These are phyloP conservation scores for Suhomyces ambrosiae DNA, from an alignment of 1,139 yeast genomes.

Conservation along the genomic window DNA sequence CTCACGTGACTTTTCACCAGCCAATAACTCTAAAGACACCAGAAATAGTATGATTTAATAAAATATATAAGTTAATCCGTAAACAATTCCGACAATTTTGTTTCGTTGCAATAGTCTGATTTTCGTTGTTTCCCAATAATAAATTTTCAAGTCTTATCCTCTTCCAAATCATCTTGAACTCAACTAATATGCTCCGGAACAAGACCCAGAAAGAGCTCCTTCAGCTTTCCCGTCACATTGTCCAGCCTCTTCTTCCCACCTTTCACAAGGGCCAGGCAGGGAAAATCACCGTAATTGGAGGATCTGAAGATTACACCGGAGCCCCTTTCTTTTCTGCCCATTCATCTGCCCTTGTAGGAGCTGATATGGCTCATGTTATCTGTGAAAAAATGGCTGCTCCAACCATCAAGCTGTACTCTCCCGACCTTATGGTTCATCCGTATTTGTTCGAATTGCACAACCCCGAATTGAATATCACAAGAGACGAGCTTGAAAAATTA, in stretches of 20 bases:
- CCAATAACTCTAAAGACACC: no score
- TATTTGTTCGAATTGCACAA: slow-evolving; percentile 51
- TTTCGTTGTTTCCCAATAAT: no score
- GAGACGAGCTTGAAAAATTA: slow-evolving; percentile 21
- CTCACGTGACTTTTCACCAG: neutral
- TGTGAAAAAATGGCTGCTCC: slow-evolving; percentile 80
- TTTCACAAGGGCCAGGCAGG: slow-evolving; percentile 96
- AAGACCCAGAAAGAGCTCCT: slow-evolving; percentile 51
- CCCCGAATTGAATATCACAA: slow-evolving; percentile 17
- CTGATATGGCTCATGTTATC: slow-evolving; percentile 84
- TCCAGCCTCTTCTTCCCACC: slow-evolving; percentile 74
- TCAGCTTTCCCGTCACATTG: slow-evolving; percentile 49
- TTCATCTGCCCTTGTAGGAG: slow-evolving; percentile 82
- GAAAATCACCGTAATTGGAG: slow-evolving; percentile 84
- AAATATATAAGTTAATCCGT: no score
- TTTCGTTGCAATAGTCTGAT: no score
- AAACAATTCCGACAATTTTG: neutral
- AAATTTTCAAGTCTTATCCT: no score
- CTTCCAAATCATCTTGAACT: no score
- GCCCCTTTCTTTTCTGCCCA: slow-evolving; percentile 92
- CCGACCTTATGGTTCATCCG: slow-evolving; percentile 96
- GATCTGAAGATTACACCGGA: slow-evolving; percentile 94
- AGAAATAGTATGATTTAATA: no score
- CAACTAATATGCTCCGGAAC: slow-evolving; percentile 23
- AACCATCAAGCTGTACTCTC: slow-evolving; percentile 84